Base-by-base conservation (phyloP, 192 early-diverging fungal genomes). In the Entophlyctis luteolus region DNA sequence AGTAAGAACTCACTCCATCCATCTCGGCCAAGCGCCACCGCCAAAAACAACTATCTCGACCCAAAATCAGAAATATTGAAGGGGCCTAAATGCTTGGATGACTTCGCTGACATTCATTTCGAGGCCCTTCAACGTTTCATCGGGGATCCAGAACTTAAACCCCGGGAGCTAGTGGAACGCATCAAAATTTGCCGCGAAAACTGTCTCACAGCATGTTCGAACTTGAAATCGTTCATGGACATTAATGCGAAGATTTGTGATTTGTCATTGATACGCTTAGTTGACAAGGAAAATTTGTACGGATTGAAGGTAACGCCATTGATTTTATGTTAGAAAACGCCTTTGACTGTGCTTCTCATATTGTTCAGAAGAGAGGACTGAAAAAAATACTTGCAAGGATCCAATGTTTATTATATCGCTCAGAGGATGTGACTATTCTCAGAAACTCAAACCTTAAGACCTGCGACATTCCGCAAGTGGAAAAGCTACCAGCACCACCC, bases 401-500 rank as follows among this genome's bases (percentile, higher is more conserved):
- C n/a, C 39, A 42, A n/a, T n/a, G n/a, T n/a, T n/a, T n/a, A n/a
- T n/a, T n/a, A n/a, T n/a, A n/a, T n/a, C n/a, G n/a, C n/a, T n/a
- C n/a, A n/a, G n/a, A n/a, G n/a, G n/a, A n/a, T n/a, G n/a, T n/a
- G n/a, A n/a, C n/a, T n/a, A n/a, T n/a, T n/a, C n/a, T n/a, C n/a
- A n/a, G n/a, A n/a, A n/a, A n/a, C n/a, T n/a, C n/a, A n/a, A n/a
- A n/a, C n/a, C n/a, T n/a, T n/a, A n/a, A n/a, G n/a, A n/a, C n/a
- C n/a, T n/a, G n/a, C n/a, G n/a, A n/a, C n/a, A n/a, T n/a, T n/a
- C n/a, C 39, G n/a, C 8, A 42, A 42, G 39, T 42, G 39, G n/a
- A 42, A 12, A 42, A 12, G 39, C n/a, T 42, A n/a, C 72, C 72
- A 14, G 23, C 57, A 0, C 58, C 62, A 10, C 73, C 73, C 46